Conservation (phyloP, 345 rosid genomes). For the Nephelium lappaceum region DNA sequence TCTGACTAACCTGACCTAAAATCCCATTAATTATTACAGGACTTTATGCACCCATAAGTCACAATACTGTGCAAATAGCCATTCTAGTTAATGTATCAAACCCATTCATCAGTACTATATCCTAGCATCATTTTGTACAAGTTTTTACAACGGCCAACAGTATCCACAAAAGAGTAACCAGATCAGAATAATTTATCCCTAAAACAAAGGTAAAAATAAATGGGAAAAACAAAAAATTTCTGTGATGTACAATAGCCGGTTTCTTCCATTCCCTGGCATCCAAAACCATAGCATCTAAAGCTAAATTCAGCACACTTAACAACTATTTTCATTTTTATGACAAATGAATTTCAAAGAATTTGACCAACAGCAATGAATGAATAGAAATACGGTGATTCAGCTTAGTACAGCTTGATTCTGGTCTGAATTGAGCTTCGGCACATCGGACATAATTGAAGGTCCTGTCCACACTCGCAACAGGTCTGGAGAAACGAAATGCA, state of each 20-base stretch:
- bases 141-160: background rate
- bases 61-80: background rate
- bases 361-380: background rate
- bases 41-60: background rate
- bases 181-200: background rate
- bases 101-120: background rate
- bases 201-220: constrained; percentile 1
- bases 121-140: background rate
- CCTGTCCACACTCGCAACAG: constrained; percentile 83
- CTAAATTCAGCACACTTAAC: constrained; percentile 24
- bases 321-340: constrained; percentile 5
- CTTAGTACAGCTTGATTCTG: constrained; percentile 80
- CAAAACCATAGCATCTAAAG: constrained; percentile 23
- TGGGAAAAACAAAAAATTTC: constrained; percentile 9
- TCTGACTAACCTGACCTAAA: background rate
- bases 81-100: background rate
- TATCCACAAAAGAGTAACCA: background rate
- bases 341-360: constrained; percentile 30
- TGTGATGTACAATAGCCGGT: constrained; percentile 8
- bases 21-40: background rate
- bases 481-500: constrained; percentile 44
- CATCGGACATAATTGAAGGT: constrained; percentile 74
- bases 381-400: constrained; percentile 2
- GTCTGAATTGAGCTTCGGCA: constrained; percentile 77
- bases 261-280: constrained; percentile 16